A percentile compares a stretch with the other conserved stretches of the same genome.
phyloP scores from a whole-genome alignment of 805 yeast genomes.

The Wickerhamomyces chaumierensis region DNA sequence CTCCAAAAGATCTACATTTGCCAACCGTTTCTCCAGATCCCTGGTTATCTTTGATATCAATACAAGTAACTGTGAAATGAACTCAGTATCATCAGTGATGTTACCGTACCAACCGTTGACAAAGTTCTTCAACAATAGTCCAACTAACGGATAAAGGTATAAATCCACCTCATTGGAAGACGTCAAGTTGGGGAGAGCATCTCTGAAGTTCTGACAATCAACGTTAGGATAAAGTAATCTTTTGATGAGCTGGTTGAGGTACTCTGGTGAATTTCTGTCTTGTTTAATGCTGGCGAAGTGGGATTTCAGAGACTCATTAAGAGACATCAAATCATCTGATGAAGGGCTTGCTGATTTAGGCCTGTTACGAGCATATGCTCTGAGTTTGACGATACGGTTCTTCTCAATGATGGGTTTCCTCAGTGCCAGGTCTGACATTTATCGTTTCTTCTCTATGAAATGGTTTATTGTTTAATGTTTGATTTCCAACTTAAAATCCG shows the following conservation, averaged over 20 bases:
- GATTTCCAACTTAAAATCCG: no score
- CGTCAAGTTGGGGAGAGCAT: conserved; percentile 27
- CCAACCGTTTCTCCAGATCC: conserved; percentile 24
- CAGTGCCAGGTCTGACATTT: neutral
- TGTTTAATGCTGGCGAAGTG: neutral
- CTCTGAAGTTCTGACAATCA: conserved; percentile 9
- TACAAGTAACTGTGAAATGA: conserved; percentile 28
- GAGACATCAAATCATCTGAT: conserved; percentile 1
- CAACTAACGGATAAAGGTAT: conserved; percentile 34
- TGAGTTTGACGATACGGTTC: neutral
- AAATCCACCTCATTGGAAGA: conserved; percentile 28
- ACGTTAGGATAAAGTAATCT: conserved; percentile 17
- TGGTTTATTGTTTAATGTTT: neutral
- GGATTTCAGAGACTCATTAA: neutral
- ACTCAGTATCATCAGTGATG: conserved; percentile 30
- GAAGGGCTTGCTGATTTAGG: neutral
- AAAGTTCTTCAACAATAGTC: conserved; percentile 34
- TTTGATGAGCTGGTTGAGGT: conserved; percentile 17
- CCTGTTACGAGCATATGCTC: neutral
- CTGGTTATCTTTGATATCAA: conserved; percentile 29
- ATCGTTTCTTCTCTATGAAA: no score
- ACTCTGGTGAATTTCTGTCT: conserved; percentile 16
- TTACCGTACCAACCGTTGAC: conserved; percentile 33
- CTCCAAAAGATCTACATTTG: conserved; percentile 22
- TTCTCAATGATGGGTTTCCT: neutral